Base-by-base conservation (phyloP, 768 basidiomycete genomes). In the Leccinum olivaceopallidum region DNA sequence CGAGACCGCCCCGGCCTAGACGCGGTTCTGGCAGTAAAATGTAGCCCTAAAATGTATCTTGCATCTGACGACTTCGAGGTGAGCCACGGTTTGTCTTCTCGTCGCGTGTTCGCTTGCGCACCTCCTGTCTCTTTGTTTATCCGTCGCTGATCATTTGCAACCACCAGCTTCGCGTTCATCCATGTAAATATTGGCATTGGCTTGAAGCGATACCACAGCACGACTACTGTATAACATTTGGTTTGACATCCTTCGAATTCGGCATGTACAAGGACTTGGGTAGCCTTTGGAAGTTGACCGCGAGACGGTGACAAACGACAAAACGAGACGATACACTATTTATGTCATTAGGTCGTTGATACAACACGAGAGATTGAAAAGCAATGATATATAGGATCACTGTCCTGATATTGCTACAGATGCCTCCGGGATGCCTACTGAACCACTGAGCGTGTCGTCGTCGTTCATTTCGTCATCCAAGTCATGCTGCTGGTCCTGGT, bases 21-120 rank as follows among this genome's bases (percentile, higher is more conserved):
- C 74, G 71, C 48, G 71, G 74, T 60, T 68, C 75, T 59, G 79
- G 77, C 68, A 74, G 81, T 65, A 87, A 86, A 76, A 80, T 87
- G 82, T 87, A 79, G 72, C 64, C 36, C 57, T 57, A 36, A 7
- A 47, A 20, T 16, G 4, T 62, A 55, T 51, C 62, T 66, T 47
- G 63, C 61, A 59, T 59, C 58, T 60, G 56, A 60, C 55, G 51
- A 61, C 53, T 52, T 61, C 18, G 42, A 64, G 55, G 72, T 73
- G 57, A 57, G 69, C 42, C 12, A 3, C 48, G 6, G 20, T 49
- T 24, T 10, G 44, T n/a, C 44, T 47, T 49, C 16, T 22, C 5
- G 22, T 47, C 58, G 44, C 49, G 48, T 26, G 42, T 10, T 34
- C 53, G 30, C 26, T 53, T 44, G 13, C 42, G 13, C 42, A 20